Evolutionary conservation across 176 grass and related monocot species (phyloP).

Genomic region (Zoysia pacifica): DNA sequence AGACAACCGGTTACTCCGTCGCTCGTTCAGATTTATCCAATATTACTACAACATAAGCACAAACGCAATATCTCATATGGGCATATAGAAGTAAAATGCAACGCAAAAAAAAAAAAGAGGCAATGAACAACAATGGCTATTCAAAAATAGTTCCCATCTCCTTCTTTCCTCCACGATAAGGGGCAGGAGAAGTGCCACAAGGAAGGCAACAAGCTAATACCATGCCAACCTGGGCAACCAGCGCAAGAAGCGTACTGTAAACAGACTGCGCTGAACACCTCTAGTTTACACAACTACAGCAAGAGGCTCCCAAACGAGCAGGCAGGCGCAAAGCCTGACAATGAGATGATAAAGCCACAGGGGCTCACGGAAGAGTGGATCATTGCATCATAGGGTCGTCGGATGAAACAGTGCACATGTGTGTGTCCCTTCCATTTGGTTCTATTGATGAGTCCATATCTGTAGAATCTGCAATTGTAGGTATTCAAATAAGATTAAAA

Average conservation of each 20-base stretch:
- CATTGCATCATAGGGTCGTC: slow-evolving; percentile 58
- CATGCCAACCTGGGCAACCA: slow-evolving; percentile 50
- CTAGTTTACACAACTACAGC: slow-evolving; percentile 29
- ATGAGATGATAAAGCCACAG: slow-evolving; percentile 46
- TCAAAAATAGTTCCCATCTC: slow-evolving; percentile 2
- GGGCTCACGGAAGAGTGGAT: neutral
- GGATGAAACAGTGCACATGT: slow-evolving; percentile 49
- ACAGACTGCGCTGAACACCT: slow-evolving; percentile 4
- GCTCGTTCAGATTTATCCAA: neutral
- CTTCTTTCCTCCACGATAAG: slow-evolving; percentile 20
- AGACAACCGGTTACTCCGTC: neutral
- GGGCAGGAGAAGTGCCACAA: slow-evolving; percentile 21
- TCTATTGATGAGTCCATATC: slow-evolving; percentile 49
- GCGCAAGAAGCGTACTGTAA: slow-evolving; percentile 24
- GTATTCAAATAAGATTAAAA: slow-evolving; percentile 24
- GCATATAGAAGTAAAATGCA: neutral
- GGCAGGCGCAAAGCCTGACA: slow-evolving; percentile 47
- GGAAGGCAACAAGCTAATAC: slow-evolving; percentile 49
- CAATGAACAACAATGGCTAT: slow-evolving; percentile 14
- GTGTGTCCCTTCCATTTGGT: slow-evolving; percentile 44
- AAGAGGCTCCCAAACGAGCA: slow-evolving; percentile 27
- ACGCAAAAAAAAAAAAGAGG: neutral
- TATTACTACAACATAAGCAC: neutral
- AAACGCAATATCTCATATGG: neutral
- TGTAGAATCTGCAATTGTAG: slow-evolving; percentile 41